A percentile compares a stretch with the other conserved stretches of the same genome.
phyloP scores from a whole-genome alignment of 352 stramenopile genomes.

The Pythium brachiatum region DNA sequence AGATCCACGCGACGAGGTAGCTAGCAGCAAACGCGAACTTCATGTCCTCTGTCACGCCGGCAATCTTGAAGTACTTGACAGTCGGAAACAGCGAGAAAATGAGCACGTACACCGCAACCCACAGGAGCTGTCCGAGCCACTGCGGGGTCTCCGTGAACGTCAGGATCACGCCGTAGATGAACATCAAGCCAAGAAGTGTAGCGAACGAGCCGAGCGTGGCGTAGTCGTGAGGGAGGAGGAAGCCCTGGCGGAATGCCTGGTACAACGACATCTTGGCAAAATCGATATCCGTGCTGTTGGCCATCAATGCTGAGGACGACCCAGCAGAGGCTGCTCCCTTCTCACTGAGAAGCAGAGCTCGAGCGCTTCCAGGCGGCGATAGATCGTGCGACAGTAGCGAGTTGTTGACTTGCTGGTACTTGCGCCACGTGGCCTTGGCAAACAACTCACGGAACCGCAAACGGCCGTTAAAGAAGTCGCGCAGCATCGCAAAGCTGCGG shows the following conservation, averaged over 20 bases:
- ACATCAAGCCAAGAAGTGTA: slow-evolving; percentile 44
- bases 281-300: slow-evolving; percentile 37
- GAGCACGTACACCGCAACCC: slow-evolving; percentile 54
- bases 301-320: slow-evolving; percentile 3
- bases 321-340: background rate
- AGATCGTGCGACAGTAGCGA: slow-evolving; percentile 2
- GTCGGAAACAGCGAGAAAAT: slow-evolving; percentile 72
- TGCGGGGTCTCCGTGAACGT: slow-evolving; percentile 58
- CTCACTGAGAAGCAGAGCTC: slow-evolving; percentile 12
- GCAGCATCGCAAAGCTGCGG: slow-evolving; percentile 37
- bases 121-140: slow-evolving; percentile 76
- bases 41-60: slow-evolving; percentile 54
- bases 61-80: slow-evolving; percentile 80
- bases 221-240: slow-evolving; percentile 74
- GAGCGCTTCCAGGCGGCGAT: slow-evolving; percentile 20
- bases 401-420: slow-evolving; percentile 46
- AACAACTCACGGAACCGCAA: slow-evolving; percentile 38
- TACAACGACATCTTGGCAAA: slow-evolving; percentile 76
- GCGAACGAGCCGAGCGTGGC: slow-evolving; percentile 64
- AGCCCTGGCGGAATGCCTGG: slow-evolving; percentile 63
- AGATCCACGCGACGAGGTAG: slow-evolving; percentile 63
- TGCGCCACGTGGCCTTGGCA: slow-evolving; percentile 49
- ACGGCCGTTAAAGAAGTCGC: slow-evolving; percentile 33
- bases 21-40: slow-evolving; percentile 45
- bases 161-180: slow-evolving; percentile 68